These are phyloP conservation scores for Vaccinium myrtillus DNA, from an alignment of 148 eudicot genomes.

Conservation along the genomic window DNA sequence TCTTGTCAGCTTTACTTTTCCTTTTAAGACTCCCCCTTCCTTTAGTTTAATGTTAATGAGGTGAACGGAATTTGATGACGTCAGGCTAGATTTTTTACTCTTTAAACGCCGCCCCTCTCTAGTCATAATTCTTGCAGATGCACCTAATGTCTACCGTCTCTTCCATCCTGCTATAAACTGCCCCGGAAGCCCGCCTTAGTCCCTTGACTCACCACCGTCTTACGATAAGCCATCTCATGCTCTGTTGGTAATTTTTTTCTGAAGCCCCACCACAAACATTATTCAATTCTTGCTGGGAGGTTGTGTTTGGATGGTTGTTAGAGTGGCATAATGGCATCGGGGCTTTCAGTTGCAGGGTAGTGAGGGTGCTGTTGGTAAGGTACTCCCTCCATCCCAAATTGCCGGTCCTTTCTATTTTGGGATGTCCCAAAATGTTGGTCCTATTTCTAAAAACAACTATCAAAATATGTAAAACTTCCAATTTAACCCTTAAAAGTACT, in stretches of 20 bases:
- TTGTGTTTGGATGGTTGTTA: not conserved
- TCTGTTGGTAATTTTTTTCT: not conserved
- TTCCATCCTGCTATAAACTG: not conserved
- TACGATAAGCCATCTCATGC: not conserved
- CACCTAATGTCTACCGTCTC: not conserved
- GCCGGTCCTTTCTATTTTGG: no score
- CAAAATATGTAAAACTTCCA: no score
- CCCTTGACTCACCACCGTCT: not conserved
- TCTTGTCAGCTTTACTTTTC: not conserved
- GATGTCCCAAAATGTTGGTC: no score
- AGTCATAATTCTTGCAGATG: not conserved
- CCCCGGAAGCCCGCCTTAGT: not conserved
- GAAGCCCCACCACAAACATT: no score
- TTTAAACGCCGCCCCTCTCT: not conserved
- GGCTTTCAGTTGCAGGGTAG: not conserved
- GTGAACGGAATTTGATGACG: not conserved
- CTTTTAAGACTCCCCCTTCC: not conserved
- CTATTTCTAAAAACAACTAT: no score
- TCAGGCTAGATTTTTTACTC: not conserved
- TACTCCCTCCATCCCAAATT: no score
- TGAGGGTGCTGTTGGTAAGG: not conserved
- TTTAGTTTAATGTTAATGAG: not conserved
- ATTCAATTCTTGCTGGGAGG: not conserved
- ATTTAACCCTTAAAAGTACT: no score
- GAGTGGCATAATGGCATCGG: not conserved